Base-by-base conservation (phyloP, 441 rosid species). In the Dalechampia spathulata region DNA sequence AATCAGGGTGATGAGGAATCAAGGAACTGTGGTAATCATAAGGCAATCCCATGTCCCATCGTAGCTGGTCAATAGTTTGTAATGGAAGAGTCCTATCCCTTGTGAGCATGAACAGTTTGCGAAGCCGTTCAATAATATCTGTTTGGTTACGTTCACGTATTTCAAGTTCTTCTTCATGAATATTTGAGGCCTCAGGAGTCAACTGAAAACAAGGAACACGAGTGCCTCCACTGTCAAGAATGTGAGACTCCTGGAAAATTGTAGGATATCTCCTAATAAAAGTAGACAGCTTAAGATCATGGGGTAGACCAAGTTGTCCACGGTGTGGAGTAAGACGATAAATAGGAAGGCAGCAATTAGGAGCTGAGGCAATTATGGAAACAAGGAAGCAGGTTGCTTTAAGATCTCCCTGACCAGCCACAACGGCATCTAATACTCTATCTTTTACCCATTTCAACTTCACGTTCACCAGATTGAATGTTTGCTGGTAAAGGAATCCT, bases 361-460 rank as follows among this genome's bases (percentile, higher is more conserved):
- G 69, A 55, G 83, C 46, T 4, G 80, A 68, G 15, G 75, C 71
- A 36, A 90, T 73, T 23, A 83, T 52, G 12, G 87, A 83, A 38
- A 77, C 71, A 44, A 90, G 89, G 51, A 50, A 57, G 63, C 76
- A 80, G 12, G 73, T 80, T 13, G 97, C 95, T 73, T 50, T 86
- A 22, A 87, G 78, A 60, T 85, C 77, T 37, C 61, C 70, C 55
- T 87, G 86, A 45, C 77, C 75, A 45, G 65, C 62, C 40, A 83
- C 82, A 11, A 74, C 83, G 17, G 70, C 72, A 61, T 90, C 97
- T 7, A 90, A 74, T 5, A 72, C 72, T 21, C 68, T 76, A 66
- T 90, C 95, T 71, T 90, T 90, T 8, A 58, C 95, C 97, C 97
- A 85, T 77, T 87, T 87, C 52, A 90, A 54, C 64, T 86, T 90